phyloP scores from a whole-genome alignment of 257 asterid species.

The Penstemon davidsonii region DNA sequence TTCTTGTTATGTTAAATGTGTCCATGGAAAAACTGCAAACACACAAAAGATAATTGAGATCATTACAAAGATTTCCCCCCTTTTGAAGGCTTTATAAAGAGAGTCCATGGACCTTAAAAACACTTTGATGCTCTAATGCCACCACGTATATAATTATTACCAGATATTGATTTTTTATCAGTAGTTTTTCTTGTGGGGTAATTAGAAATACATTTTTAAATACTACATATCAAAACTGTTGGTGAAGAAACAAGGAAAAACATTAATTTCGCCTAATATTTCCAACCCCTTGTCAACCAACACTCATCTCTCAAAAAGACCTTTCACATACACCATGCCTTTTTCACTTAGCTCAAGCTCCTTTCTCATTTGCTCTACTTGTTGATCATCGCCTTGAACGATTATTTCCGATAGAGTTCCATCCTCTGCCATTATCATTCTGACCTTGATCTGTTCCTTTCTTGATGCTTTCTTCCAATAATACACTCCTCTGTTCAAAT shows the following conservation, averaged over 20 bases:
- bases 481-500: slow-evolving; percentile 69
- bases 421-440: slow-evolving; percentile 62
- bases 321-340: slow-evolving; percentile 93
- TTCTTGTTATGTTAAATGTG: too few relatives aligned
- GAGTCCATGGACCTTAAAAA: too few relatives aligned
- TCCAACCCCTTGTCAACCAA: background rate
- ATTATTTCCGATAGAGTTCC: slow-evolving; percentile 67
- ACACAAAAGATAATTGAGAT: too few relatives aligned
- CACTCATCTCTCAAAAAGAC: slow-evolving; percentile 72
- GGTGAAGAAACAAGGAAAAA: slow-evolving; percentile 1
- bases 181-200: background rate
- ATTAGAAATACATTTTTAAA: slow-evolving; percentile 22
- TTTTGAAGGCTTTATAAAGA: too few relatives aligned
- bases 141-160: too few relatives aligned
- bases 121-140: too few relatives aligned
- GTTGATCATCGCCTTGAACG: slow-evolving; percentile 90
- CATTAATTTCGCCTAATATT: background rate
- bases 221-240: slow-evolving; percentile 33
- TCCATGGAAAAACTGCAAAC: too few relatives aligned
- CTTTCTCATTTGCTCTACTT: slow-evolving; percentile 83
- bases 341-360: slow-evolving; percentile 84
- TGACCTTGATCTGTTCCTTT: slow-evolving; percentile 93
- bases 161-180: too few relatives aligned
- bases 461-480: slow-evolving; percentile 92
- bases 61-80: too few relatives aligned